phyloP scores from a whole-genome alignment of 2,329 filamentous ascomycete species.

The Calonectria fujianensis region DNA sequence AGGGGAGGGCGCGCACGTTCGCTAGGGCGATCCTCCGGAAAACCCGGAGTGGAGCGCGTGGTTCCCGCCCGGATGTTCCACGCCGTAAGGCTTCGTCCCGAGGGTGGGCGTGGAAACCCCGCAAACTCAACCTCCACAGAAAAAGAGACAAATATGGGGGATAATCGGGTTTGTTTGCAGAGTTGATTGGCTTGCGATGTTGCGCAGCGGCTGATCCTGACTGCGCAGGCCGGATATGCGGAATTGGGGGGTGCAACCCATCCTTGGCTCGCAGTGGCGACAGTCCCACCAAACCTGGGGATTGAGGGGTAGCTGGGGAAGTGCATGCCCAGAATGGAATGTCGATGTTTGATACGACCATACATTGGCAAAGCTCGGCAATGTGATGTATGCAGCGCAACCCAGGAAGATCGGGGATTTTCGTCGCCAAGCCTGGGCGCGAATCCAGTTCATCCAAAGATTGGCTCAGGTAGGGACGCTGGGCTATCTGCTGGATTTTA shows the following conservation, averaged over 20 bases:
- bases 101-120: slow-evolving; percentile 15
- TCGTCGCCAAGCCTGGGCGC: no score
- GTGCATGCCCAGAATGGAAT: neutral
- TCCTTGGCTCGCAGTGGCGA: neutral
- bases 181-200: neutral
- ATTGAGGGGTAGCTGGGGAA: slow-evolving; percentile 22
- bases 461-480: neutral
- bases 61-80: slow-evolving; percentile 31
- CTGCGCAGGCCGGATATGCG: neutral
- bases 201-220: neutral
- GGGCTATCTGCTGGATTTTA: neutral
- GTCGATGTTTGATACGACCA: neutral
- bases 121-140: slow-evolving; percentile 5
- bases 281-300: slow-evolving; percentile 16
- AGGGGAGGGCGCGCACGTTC: neutral
- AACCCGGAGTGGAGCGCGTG: slow-evolving; percentile 26
- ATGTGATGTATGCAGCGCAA: neutral
- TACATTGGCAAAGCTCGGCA: neutral
- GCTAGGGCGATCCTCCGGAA: slow-evolving; percentile 25
- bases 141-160: neutral
- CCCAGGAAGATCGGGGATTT: no score
- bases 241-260: neutral
- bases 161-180: neutral
- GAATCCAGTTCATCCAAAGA: neutral
- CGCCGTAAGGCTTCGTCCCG: neutral